These are phyloP conservation scores for Marasmius fiardii DNA, from an alignment of 1,284 basidiomycete species.

Conservation along the genomic window DNA sequence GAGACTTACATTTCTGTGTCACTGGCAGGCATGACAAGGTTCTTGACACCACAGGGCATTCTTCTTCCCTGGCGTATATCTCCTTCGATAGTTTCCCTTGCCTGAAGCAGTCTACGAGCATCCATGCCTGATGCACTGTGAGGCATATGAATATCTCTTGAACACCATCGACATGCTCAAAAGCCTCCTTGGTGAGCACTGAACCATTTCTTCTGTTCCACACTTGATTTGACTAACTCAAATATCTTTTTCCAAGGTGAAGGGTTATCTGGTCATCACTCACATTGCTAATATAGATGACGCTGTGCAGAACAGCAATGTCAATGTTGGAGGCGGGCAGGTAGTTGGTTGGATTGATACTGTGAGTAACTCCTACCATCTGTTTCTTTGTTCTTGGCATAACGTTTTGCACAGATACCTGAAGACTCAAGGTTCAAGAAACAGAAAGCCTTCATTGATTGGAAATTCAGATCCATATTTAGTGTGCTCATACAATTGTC, in stretches of 20 bases:
- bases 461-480: not conserved
- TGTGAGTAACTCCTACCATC: not conserved
- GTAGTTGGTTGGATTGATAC: not conserved
- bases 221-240: not conserved
- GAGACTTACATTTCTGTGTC: no score
- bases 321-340: not conserved
- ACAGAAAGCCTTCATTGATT: not conserved
- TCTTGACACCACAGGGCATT: no score
- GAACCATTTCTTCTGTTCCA: not conserved
- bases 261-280: not conserved
- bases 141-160: no score
- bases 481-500: not conserved
- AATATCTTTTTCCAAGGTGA: not conserved
- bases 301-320: not conserved
- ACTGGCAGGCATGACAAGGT: no score
- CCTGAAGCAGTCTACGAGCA: no score
- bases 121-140: no score
- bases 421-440: not conserved
- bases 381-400: not conserved
- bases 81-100: no score
- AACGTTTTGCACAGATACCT: not conserved
- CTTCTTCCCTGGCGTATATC: no score
- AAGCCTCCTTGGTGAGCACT: not conserved
- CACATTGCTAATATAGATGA: not conserved
- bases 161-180: not conserved